phyloP scores from a whole-genome alignment of 1,284 basidiomycete genomes.

The Abortiporus biennis region DNA sequence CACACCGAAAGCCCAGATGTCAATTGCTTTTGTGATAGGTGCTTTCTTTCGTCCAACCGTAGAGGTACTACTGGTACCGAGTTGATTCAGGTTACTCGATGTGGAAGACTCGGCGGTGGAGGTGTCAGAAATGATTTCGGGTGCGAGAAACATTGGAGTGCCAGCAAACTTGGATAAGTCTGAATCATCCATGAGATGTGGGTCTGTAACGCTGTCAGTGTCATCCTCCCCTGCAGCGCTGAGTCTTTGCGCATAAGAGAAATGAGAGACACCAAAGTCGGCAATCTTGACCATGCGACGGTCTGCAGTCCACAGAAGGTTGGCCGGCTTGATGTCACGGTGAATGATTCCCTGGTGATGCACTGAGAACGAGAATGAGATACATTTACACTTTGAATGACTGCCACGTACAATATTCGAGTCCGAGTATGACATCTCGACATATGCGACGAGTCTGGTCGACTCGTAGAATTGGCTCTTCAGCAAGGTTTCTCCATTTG shows the following conservation, averaged over 20 bases:
- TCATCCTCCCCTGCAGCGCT: slow-evolving; percentile 39
- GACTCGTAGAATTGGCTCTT: slow-evolving; percentile 75
- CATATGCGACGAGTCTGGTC: slow-evolving; percentile 83
- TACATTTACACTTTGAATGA: background rate
- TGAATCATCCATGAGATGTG: slow-evolving; percentile 76
- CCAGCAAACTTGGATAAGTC: slow-evolving; percentile 93
- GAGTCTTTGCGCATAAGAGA: slow-evolving; percentile 79
- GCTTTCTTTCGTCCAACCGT: too few species aligned
- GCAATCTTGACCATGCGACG: slow-evolving; percentile 90
- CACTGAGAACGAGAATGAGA: slow-evolving; percentile 45
- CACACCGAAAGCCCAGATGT: slow-evolving; percentile 99
- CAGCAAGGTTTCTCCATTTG: slow-evolving; percentile 68
- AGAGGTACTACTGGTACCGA: slow-evolving; percentile 21
- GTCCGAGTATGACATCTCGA: slow-evolving; percentile 87
- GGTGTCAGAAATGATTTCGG: slow-evolving; percentile 79
- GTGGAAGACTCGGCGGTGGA: slow-evolving; percentile 17
- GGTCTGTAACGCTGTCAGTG: slow-evolving; percentile 37
- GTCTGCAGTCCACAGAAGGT: slow-evolving; percentile 86
- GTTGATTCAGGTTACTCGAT: slow-evolving; percentile 22
- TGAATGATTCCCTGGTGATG: slow-evolving; percentile 98
- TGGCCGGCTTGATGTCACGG: slow-evolving; percentile 98
- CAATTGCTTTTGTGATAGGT: slow-evolving; percentile 90
- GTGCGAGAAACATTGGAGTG: slow-evolving; percentile 96
- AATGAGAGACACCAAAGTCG: slow-evolving; percentile 96
- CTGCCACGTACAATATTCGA: slow-evolving; percentile 78